These are phyloP conservation scores for Isatis tinctoria DNA, from an alignment of 345 rosid genomes.

Conservation along the genomic window DNA sequence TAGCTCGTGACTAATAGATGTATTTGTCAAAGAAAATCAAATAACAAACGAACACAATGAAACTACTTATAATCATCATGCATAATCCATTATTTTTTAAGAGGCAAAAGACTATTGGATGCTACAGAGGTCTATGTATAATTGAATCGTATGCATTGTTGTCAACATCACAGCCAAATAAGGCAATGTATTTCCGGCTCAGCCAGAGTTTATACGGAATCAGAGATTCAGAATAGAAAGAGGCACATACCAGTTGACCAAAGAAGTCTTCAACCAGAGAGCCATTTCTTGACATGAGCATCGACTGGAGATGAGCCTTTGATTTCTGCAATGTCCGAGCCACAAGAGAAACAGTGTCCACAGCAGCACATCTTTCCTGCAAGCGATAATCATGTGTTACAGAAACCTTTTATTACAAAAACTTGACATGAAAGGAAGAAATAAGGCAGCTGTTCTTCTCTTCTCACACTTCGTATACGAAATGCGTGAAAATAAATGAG, in stretches of 20 bases:
- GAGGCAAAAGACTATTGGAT: conserved; percentile 8
- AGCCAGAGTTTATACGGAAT: neutral
- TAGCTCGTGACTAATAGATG: neutral
- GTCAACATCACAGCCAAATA: conserved; percentile 2
- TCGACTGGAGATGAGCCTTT: conserved; percentile 85
- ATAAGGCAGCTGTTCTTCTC: conserved; percentile 5
- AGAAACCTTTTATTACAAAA: conserved; percentile 6
- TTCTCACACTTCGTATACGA: conserved; percentile 10
- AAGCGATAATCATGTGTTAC: conserved; percentile 25
- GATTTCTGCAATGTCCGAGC: conserved; percentile 84
- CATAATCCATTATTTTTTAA: neutral
- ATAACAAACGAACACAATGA: neutral
- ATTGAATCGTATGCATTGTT: neutral
- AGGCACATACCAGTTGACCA: conserved; percentile 57
- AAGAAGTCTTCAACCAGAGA: conserved; percentile 86
- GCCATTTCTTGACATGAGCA: conserved; percentile 80
- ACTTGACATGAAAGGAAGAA: neutral
- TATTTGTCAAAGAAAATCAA: neutral
- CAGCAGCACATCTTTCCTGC: conserved; percentile 97
- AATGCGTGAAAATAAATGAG: neutral
- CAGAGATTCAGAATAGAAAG: neutral
- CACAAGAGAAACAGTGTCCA: conserved; percentile 73
- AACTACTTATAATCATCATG: neutral
- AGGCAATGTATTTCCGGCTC: neutral
- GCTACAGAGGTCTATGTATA: neutral